Conservation (phyloP, 495 filamentous ascomycete species). For the Delitschia confertaspora region DNA sequence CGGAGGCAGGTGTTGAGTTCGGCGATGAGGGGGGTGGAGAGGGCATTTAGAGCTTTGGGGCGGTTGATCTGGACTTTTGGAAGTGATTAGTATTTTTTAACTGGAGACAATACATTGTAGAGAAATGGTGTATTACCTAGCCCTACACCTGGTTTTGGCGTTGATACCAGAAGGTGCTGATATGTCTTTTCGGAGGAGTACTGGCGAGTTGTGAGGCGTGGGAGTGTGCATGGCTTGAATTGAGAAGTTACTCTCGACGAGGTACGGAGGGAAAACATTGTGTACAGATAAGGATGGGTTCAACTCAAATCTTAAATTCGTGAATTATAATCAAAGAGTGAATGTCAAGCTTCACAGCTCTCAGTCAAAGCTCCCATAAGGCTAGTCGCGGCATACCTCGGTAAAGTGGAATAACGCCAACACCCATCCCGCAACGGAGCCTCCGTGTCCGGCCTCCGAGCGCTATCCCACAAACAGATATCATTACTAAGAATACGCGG, state of each 20-base stretch:
- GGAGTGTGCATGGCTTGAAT: slow-evolving; percentile 33
- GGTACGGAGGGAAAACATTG: slow-evolving; percentile 17
- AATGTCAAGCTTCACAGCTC: slow-evolving; percentile 1
- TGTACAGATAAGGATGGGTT: not conserved
- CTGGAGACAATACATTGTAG: not conserved
- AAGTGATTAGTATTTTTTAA: slow-evolving; percentile 7
- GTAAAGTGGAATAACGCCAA: slow-evolving; percentile 18
- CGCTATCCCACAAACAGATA: too few relatives aligned
- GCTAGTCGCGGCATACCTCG: slow-evolving; percentile 21
- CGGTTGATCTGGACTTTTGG: slow-evolving; percentile 81
- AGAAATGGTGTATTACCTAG: slow-evolving; percentile 51
- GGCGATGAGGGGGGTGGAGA: slow-evolving; percentile 74
- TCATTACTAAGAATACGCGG: not conserved
- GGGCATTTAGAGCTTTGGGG: slow-evolving; percentile 88
- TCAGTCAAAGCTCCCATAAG: not conserved
- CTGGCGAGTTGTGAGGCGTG: slow-evolving; percentile 41
- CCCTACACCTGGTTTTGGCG: slow-evolving; percentile 78
- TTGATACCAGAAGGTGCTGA: slow-evolving; percentile 70
- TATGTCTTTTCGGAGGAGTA: slow-evolving; percentile 58
- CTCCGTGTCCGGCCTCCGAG: too few relatives aligned
- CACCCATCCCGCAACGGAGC: too few relatives aligned
- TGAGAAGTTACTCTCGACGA: slow-evolving; percentile 21
- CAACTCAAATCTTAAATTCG: not conserved
- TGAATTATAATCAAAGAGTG: not conserved
- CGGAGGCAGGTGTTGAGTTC: slow-evolving; percentile 81